These are phyloP conservation scores for Diaporthe caulivora DNA, from an alignment of 2,329 filamentous ascomycete species.

Conservation along the genomic window DNA sequence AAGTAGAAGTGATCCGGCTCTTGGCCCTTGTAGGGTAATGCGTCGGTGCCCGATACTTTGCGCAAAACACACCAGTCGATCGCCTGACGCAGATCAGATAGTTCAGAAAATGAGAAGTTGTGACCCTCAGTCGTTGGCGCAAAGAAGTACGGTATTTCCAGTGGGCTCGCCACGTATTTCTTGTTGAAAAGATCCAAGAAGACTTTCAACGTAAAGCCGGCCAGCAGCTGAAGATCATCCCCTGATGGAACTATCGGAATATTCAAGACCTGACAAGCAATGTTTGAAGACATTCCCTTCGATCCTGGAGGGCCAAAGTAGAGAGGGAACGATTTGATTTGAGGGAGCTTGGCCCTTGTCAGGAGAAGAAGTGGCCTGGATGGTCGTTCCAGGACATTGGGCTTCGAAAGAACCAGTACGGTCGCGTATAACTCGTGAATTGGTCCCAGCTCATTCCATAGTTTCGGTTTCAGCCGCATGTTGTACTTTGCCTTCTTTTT, in stretches of 20 bases:
- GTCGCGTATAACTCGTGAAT: slow-evolving; percentile 71
- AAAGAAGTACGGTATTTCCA: slow-evolving; percentile 85
- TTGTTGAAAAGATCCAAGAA: slow-evolving; percentile 94
- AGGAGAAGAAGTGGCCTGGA: slow-evolving; percentile 78
- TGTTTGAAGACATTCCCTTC: slow-evolving; percentile 68
- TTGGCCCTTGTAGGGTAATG: slow-evolving; percentile 55
- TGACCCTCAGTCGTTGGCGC: slow-evolving; percentile 65
- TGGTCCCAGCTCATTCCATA: slow-evolving; percentile 71
- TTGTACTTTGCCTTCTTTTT: slow-evolving; percentile 80
- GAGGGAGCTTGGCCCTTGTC: slow-evolving; percentile 74
- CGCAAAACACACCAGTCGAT: slow-evolving; percentile 75
- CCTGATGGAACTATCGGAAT: slow-evolving; percentile 57
- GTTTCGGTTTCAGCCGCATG: slow-evolving; percentile 82
- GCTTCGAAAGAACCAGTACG: slow-evolving; percentile 69
- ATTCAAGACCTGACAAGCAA: slow-evolving; percentile 62
- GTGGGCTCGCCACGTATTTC: slow-evolving; percentile 72
- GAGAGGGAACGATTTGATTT: slow-evolving; percentile 76
- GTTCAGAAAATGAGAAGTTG: slow-evolving; percentile 42
- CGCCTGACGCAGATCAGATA: slow-evolving; percentile 45
- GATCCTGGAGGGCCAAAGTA: slow-evolving; percentile 68
- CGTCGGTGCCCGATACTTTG: slow-evolving; percentile 50
- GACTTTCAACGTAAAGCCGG: slow-evolving; percentile 78
- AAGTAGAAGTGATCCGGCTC: slow-evolving; percentile 62
- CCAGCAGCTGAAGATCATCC: slow-evolving; percentile 67
- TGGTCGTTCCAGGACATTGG: slow-evolving; percentile 66